These are phyloP conservation scores for Psilocybe subaeruginosa DNA, from an alignment of 768 basidiomycete species.

Conservation along the genomic window DNA sequence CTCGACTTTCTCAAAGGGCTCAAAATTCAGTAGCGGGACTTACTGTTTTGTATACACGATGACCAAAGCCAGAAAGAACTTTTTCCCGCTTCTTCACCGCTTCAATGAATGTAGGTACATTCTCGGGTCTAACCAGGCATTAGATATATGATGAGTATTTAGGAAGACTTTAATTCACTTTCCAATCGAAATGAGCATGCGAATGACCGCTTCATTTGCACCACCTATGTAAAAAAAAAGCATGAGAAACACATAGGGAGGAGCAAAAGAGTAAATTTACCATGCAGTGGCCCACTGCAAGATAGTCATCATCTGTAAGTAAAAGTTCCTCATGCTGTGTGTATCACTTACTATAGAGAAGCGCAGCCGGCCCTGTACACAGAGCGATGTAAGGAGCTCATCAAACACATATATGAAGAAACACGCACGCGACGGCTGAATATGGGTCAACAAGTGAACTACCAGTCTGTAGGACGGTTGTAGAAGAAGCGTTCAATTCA, in stretches of 20 bases:
- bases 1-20: conserved; percentile 66
- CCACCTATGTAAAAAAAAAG: conserved; percentile 53
- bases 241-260: conserved; percentile 1
- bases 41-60: conserved; percentile 49
- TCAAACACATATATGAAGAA: not conserved
- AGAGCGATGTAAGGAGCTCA: not conserved
- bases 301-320: not conserved
- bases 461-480: conserved; percentile 86
- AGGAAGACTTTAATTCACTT: conserved; percentile 45
- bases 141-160: not conserved
- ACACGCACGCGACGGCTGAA: conserved; percentile 73
- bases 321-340: not conserved
- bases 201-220: conserved; percentile 92
- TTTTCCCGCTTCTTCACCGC: conserved; percentile 88
- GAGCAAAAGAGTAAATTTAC: conserved; percentile 28
- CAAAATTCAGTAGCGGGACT: conserved; percentile 28
- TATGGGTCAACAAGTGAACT: conserved; percentile 92
- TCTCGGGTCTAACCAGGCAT: conserved; percentile 58
- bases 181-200: conserved; percentile 90
- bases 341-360: conserved; percentile 74
- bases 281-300: conserved; percentile 70
- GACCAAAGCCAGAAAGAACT: conserved; percentile 89
- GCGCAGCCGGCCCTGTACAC: conserved; percentile 77
- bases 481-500: conserved; percentile 85
- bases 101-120: conserved; percentile 84